A percentile compares a stretch with the other conserved stretches of the same genome.
phyloP scores from a whole-genome alignment of 2,329 filamentous ascomycete species.

The Beauveria sp. region DNA sequence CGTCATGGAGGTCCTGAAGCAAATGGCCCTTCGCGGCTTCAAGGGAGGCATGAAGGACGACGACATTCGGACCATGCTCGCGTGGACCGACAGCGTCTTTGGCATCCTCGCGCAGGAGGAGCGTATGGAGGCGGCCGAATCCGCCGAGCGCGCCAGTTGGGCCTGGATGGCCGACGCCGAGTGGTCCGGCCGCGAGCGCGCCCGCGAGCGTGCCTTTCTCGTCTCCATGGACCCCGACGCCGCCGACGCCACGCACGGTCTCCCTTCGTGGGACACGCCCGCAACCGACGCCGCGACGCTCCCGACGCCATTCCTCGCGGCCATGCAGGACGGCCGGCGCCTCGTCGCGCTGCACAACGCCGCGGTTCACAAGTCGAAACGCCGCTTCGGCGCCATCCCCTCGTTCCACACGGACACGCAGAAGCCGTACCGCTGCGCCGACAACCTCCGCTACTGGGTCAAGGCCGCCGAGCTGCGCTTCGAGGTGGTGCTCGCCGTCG shows the following conservation, averaged over 20 bases:
- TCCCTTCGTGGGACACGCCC: slow-evolving; percentile 60
- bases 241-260: slow-evolving; percentile 24
- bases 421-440: slow-evolving; percentile 88
- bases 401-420: slow-evolving; percentile 84
- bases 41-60: slow-evolving; percentile 70
- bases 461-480: slow-evolving; percentile 93
- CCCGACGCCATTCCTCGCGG: slow-evolving; percentile 65
- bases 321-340: slow-evolving; percentile 69
- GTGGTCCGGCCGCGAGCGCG: slow-evolving; percentile 67
- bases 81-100: slow-evolving; percentile 74
- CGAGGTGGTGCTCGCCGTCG: slow-evolving; percentile 75
- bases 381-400: slow-evolving; percentile 84
- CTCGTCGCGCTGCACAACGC: slow-evolving; percentile 87
- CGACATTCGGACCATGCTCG: slow-evolving; percentile 66
- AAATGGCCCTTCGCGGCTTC: slow-evolving; percentile 84
- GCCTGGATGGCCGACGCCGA: slow-evolving; percentile 69
- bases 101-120: slow-evolving; percentile 71
- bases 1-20: slow-evolving; percentile 85
- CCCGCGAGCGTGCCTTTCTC: slow-evolving; percentile 76
- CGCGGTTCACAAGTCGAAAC: slow-evolving; percentile 73
- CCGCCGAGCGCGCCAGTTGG: slow-evolving; percentile 64
- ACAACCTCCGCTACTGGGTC: slow-evolving; percentile 92
- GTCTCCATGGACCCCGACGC: slow-evolving; percentile 60
- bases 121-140: slow-evolving; percentile 65
- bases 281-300: slow-evolving; percentile 30